Base-by-base conservation (phyloP, 2,329 filamentous ascomycete species). In the Exophiala sp. region DNA sequence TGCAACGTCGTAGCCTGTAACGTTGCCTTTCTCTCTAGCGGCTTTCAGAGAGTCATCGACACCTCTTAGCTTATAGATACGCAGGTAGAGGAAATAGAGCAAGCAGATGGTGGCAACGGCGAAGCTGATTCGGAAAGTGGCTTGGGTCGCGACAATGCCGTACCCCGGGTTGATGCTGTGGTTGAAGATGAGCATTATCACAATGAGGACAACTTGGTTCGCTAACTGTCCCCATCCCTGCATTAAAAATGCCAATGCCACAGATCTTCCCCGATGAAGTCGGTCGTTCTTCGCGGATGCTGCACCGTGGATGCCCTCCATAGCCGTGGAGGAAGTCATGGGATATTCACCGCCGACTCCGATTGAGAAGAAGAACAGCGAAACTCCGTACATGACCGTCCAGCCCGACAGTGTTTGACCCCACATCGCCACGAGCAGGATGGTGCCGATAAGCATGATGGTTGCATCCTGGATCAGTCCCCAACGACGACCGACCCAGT, bases 161-260 rank as follows among this genome's bases (percentile, higher is more conserved):
- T 96, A 96, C 3, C 90, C 89, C 16, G 87, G 83, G 63, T 84
- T 80, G 56, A 77, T 78, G 55, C 88, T 88, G 66, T 86, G 84
- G 79, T 95, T 89, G 82, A 96, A 94, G 73, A 92, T 88, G 63
- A 95, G 79, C 56, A 96, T 82, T 44, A 95, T 78, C 50, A 95
- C 70, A 65, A 96, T 96, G 60, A 97, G 81, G 52, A 95, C 74
- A 64, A 87, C 86, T 74, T 96, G 91, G 81, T 96, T 97, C 76
- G 88, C 78, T 69, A 96, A 88, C 72, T 96, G 92, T 61, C 92
- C 92, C 92, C 92, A 97, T 50, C 92, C 92, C 74, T 97, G 92
- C 92, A 97, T 96, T 72, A 96, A 73, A 77, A 97, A 97, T 54
- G 92, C 91, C 71, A 87, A 90, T 60, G 91, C 96, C 69, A 96